These are phyloP conservation scores for Pulveroboletus sp. DNA, from an alignment of 768 basidiomycete genomes.

Conservation along the genomic window DNA sequence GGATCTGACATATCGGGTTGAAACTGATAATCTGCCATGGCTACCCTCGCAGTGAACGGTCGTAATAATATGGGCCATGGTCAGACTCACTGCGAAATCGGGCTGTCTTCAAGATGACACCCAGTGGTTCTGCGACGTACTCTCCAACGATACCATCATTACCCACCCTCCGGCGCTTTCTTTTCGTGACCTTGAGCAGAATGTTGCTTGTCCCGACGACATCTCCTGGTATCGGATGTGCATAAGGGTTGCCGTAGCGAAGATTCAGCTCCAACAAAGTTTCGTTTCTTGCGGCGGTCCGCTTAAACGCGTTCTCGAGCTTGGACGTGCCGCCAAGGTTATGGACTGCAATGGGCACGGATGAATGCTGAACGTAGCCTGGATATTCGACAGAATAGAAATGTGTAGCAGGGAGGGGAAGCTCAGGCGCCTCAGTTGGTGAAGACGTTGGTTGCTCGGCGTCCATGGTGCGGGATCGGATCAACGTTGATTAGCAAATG, in stretches of 20 bases:
- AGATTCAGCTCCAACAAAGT: conserved; percentile 73
- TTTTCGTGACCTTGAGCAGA: conserved; percentile 78
- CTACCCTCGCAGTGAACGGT: conserved; percentile 39
- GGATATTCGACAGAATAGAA: conserved; percentile 90
- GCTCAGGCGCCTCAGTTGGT: conserved; percentile 34
- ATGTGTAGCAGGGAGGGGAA: conserved; percentile 49
- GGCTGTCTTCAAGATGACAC: conserved; percentile 74
- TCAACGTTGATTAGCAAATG: conserved; percentile 7
- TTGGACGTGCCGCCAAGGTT: conserved; percentile 66
- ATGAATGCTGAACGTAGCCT: conserved; percentile 67
- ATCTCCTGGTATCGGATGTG: conserved; percentile 83
- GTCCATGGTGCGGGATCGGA: conserved; percentile 8
- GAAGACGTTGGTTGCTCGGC: conserved; percentile 6
- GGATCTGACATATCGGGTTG: conserved; percentile 71
- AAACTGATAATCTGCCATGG: conserved; percentile 93
- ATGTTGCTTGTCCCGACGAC: conserved; percentile 74
- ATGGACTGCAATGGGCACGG: conserved; percentile 58
- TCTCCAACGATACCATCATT: conserved; percentile 47
- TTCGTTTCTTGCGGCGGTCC: conserved; percentile 57
- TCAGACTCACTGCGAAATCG: conserved; percentile 79
- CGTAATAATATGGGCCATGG: background rate
- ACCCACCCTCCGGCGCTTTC: conserved; percentile 48
- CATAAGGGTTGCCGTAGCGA: conserved; percentile 68
- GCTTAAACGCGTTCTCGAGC: conserved; percentile 75
- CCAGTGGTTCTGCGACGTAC: conserved; percentile 70